Evolutionary conservation across 768 basidiomycete species (phyloP).

Genomic region (Russula emetica): DNA sequence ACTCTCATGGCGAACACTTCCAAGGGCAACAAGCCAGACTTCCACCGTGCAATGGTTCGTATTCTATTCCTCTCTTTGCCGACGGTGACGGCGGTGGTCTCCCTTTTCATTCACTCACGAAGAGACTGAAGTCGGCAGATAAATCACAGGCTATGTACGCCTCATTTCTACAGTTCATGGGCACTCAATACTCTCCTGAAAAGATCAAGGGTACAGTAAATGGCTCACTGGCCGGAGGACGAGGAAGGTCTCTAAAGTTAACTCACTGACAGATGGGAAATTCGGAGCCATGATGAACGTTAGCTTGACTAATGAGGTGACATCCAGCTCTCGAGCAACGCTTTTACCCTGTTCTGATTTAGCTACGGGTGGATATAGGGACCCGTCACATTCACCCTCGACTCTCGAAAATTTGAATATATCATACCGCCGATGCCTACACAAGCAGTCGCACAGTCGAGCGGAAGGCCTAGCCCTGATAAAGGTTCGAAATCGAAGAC

Average conservation of each 20-base stretch:
- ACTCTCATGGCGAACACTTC: slow-evolving; percentile 82
- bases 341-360: slow-evolving; percentile 21
- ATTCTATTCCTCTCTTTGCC: neutral
- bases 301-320: slow-evolving; percentile 78
- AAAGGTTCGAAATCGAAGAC: neutral
- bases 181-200: slow-evolving; percentile 60
- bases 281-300: slow-evolving; percentile 98
- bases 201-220: slow-evolving; percentile 78
- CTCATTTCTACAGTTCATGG: slow-evolving; percentile 65
- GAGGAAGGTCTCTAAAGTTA: slow-evolving; percentile 22
- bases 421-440: slow-evolving; percentile 29
- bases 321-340: slow-evolving; percentile 23
- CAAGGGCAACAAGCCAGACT: slow-evolving; percentile 90
- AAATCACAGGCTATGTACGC: slow-evolving; percentile 66
- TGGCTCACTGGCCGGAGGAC: slow-evolving; percentile 8
- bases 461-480: neutral
- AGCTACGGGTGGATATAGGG: slow-evolving; percentile 45
- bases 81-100: neutral
- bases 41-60: slow-evolving; percentile 85
- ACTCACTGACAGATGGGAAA: slow-evolving; percentile 60
- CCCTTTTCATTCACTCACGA: slow-evolving; percentile 3
- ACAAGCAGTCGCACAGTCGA: neutral
- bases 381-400: slow-evolving; percentile 80
- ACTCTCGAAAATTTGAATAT: slow-evolving; percentile 76
- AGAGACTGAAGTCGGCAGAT: slow-evolving; percentile 53